These are phyloP conservation scores for Nidula microcarpa DNA, from an alignment of 768 basidiomycete species.

Conservation along the genomic window DNA sequence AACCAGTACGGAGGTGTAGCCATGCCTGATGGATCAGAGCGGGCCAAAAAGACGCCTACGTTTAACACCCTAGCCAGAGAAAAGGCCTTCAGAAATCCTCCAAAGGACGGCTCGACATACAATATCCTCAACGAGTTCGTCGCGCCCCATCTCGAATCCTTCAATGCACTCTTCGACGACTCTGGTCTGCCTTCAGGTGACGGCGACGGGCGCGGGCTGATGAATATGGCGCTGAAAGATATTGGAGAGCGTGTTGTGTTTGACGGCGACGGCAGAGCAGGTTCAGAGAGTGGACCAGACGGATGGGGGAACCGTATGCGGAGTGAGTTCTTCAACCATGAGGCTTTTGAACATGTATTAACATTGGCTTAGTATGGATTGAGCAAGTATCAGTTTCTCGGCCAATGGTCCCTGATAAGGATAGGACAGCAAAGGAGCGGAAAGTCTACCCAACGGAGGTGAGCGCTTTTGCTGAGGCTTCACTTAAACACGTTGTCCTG, in stretches of 20 bases:
- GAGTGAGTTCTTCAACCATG: slow-evolving; percentile 45
- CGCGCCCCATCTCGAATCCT: slow-evolving; percentile 90
- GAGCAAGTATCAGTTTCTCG: slow-evolving; percentile 78
- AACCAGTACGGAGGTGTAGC: slow-evolving; percentile 1
- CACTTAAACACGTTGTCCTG: background rate
- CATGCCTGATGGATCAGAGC: slow-evolving; percentile 52
- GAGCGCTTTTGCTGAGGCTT: slow-evolving; percentile 4
- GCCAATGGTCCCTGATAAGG: slow-evolving; percentile 86
- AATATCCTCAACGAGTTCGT: slow-evolving; percentile 91
- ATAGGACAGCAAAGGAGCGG: slow-evolving; percentile 68
- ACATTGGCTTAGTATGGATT: slow-evolving; percentile 73
- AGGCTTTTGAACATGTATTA: background rate
- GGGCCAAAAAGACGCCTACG: slow-evolving; percentile 41
- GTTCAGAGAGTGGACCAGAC: slow-evolving; percentile 46
- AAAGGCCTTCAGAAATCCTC: slow-evolving; percentile 72
- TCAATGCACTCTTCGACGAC: slow-evolving; percentile 96
- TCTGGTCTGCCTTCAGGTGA: slow-evolving; percentile 73
- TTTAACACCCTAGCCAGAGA: slow-evolving; percentile 86
- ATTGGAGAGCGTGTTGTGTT: slow-evolving; percentile 92
- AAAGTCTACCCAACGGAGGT: slow-evolving; percentile 90
- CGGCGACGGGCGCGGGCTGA: slow-evolving; percentile 74
- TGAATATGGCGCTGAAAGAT: slow-evolving; percentile 77
- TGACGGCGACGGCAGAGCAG: slow-evolving; percentile 61
- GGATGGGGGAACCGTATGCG: slow-evolving; percentile 84
- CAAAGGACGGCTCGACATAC: slow-evolving; percentile 62